A percentile compares a stretch with the other conserved stretches of the same genome.
These are phyloP conservation scores for Aspergillus pseudoterreus DNA, from an alignment of 2,329 filamentous ascomycete genomes.

Conservation along the genomic window DNA sequence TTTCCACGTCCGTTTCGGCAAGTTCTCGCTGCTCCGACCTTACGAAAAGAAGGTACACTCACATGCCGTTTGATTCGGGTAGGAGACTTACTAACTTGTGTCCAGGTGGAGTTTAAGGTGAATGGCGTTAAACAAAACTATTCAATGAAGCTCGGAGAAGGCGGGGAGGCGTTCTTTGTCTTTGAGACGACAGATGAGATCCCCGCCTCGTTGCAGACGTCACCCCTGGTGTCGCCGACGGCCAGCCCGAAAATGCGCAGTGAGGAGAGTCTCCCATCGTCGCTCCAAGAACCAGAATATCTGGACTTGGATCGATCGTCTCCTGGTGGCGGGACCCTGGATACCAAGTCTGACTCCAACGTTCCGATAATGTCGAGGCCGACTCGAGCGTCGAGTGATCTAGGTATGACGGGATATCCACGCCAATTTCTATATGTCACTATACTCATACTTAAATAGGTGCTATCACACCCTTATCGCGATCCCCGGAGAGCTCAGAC, in stretches of 20 bases:
- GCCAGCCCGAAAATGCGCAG: slow-evolving; percentile 62
- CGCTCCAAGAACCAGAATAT: slow-evolving; percentile 49
- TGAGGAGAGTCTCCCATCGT: slow-evolving; percentile 27
- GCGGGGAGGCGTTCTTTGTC: slow-evolving; percentile 97
- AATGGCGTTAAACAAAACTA: slow-evolving; percentile 90
- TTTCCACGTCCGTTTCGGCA: slow-evolving; percentile 98
- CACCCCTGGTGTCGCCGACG: slow-evolving; percentile 85
- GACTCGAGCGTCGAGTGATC: slow-evolving; percentile 44
- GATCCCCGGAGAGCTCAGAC: slow-evolving; percentile 33
- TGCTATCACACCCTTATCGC: slow-evolving; percentile 37
- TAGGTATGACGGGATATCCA: slow-evolving; percentile 29
- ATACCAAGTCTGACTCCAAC: slow-evolving; percentile 20
- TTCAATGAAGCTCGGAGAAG: slow-evolving; percentile 97
- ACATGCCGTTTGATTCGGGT: neutral
- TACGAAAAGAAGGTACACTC: slow-evolving; percentile 79
- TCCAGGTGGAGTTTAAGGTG: slow-evolving; percentile 83
- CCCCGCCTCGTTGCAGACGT: slow-evolving; percentile 90
- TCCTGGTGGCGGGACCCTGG: slow-evolving; percentile 18
- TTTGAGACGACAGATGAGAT: slow-evolving; percentile 93
- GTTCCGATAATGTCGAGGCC: slow-evolving; percentile 27
- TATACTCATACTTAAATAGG: slow-evolving; percentile 24
- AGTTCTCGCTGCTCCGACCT: slow-evolving; percentile 90
- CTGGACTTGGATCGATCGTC: slow-evolving; percentile 41
- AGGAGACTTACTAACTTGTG: slow-evolving; percentile 9
- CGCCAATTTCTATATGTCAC: too few species aligned